These are phyloP conservation scores for Talaromyces nanjingensis DNA, from an alignment of 495 filamentous ascomycete genomes.

Conservation along the genomic window DNA sequence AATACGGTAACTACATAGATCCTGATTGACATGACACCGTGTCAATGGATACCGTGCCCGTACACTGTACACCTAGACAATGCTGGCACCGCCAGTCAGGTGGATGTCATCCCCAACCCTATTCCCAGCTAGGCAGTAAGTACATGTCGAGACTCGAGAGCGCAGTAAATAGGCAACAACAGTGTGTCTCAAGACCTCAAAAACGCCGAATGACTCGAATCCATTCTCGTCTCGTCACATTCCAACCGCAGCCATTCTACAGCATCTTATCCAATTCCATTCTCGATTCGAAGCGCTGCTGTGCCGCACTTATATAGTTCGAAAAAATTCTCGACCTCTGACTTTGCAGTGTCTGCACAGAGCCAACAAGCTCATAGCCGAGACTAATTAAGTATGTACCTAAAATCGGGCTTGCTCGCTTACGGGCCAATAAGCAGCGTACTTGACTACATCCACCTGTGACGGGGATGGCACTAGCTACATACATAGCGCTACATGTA, in stretches of 20 bases:
- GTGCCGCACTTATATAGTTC: conserved; percentile 2
- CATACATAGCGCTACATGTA: not conserved
- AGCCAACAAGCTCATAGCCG: not conserved
- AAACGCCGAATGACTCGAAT: not conserved
- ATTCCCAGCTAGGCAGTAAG: not conserved
- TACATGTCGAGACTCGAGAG: not conserved
- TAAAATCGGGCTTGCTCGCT: not conserved
- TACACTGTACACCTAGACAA: not conserved
- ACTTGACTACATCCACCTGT: not conserved
- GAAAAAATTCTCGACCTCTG: not conserved
- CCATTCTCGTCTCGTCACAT: not conserved
- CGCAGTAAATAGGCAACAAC: not conserved
- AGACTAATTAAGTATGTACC: not conserved
- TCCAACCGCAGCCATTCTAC: not conserved
- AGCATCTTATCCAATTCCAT: no score
- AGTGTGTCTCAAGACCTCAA: not conserved
- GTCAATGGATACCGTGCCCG: not conserved
- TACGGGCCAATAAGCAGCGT: not conserved
- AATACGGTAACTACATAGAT: not conserved
- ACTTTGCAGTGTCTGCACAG: not conserved
- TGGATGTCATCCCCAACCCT: not conserved
- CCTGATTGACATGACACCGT: not conserved
- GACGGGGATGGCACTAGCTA: not conserved
- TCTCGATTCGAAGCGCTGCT: conserved; percentile 4
- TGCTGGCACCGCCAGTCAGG: not conserved